Base-by-base conservation (phyloP, 768 basidiomycete genomes). In the Termitomyces sp. region DNA sequence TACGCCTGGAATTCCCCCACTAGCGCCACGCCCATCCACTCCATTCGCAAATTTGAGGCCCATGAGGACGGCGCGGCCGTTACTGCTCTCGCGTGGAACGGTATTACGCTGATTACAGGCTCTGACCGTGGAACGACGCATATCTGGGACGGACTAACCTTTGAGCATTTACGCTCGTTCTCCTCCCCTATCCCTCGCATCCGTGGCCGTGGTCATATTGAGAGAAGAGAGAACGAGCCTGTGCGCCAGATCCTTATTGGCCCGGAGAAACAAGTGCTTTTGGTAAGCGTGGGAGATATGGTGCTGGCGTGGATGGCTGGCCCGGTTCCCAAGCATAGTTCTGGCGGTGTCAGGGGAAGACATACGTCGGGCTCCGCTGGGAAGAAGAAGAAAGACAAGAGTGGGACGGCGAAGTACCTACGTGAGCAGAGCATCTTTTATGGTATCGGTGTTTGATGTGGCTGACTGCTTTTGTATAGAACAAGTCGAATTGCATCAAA, bases 241-340 rank as follows among this genome's bases (percentile, higher is more conserved):
- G 86, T 90, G 18, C 74, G 73, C 34, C 82, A 83, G 64, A 84
- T 93, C 33, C 56, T 85, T 12, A 63, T 93, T 7, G 78, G 78
- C 43, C 68, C 77, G 3, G 81, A 82, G 36, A 73, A 69, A 53
- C 80, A 88, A 50, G 70, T 83, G 12, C 57, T 93, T 24, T 67
- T 91, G 45, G 84, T 82, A 12, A 75, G 76, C 33, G 79, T 87
- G 4, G 89, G 85, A 9, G 82, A 81, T 58, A 72, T 79, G 42
- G 82, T 90, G 3, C 72, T 89, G 68, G 79, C 86, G 1, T 93
- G 89, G 88, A 82, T 79, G 62, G 83, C 85, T 5, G 87, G 83
- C 4, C 75, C 73, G 2, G 73, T 77, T 12, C 65, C 69, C 0
- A 69, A 65, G 51, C 61, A 57, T 43, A 65, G 59, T 13, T 26